Percentiles rank a stretch among this genome's conserved stretches.
These are phyloP conservation scores for Cubamyces sp. DNA, from an alignment of 768 basidiomycete species.

Conservation along the genomic window DNA sequence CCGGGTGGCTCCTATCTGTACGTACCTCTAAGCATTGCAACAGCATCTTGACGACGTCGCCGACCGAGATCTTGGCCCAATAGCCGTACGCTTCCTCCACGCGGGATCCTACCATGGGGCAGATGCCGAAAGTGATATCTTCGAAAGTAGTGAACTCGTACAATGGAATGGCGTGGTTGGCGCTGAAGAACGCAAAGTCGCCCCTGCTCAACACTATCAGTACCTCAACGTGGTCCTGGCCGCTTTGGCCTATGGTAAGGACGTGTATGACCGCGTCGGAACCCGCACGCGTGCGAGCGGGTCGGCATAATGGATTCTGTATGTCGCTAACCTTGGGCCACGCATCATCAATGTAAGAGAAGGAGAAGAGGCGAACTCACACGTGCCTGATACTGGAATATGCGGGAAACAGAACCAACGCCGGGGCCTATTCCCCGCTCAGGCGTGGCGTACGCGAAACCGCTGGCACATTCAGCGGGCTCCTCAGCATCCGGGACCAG, in stretches of 20 bases:
- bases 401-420: background rate
- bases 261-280: slow-evolving; percentile 6
- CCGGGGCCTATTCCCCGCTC: background rate
- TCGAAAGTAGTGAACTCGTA: slow-evolving; percentile 32
- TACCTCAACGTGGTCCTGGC: slow-evolving; percentile 25
- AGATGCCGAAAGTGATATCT: slow-evolving; percentile 36
- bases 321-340: background rate
- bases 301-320: slow-evolving; percentile 1
- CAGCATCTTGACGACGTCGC: slow-evolving; percentile 37
- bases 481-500: background rate
- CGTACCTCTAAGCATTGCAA: slow-evolving; percentile 36
- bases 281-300: background rate
- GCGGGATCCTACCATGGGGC: slow-evolving; percentile 29
- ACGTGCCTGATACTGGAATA: background rate
- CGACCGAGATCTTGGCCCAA: slow-evolving; percentile 38
- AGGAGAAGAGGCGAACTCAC: background rate
- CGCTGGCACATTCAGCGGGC: background rate
- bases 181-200: slow-evolving; percentile 14
- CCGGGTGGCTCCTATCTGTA: background rate
- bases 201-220: slow-evolving; percentile 30
- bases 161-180: slow-evolving; percentile 37
- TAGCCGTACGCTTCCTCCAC: slow-evolving; percentile 19
- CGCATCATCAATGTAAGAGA: too few relatives aligned
- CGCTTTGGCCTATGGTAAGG: background rate
- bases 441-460: background rate